These are phyloP conservation scores for Mangifera indica DNA, from an alignment of 345 rosid species.

Conservation along the genomic window DNA sequence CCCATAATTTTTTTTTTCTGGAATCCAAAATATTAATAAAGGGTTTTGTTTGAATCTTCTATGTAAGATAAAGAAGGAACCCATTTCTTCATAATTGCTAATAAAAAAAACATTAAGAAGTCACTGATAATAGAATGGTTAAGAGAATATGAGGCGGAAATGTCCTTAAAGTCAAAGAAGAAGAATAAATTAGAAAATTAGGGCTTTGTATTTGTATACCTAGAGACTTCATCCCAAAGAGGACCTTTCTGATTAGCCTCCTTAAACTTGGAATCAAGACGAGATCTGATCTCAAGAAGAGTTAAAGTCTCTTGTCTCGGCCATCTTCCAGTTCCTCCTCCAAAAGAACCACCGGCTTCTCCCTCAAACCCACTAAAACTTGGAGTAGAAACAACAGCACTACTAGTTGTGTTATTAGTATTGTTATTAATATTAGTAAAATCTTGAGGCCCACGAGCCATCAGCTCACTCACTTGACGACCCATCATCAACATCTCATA, in stretches of 20 bases:
- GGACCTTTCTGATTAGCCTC: slow-evolving; percentile 98
- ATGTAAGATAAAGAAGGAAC: not conserved
- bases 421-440: slow-evolving; percentile 13
- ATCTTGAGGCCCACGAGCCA: slow-evolving; percentile 46
- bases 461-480: slow-evolving; percentile 38
- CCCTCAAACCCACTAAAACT: slow-evolving; percentile 32
- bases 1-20: not conserved
- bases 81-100: not conserved
- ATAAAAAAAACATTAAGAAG: not conserved
- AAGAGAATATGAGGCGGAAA: too few relatives aligned
- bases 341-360: slow-evolving; percentile 38
- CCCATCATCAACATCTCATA: slow-evolving; percentile 38
- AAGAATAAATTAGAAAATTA: slow-evolving; percentile 15
- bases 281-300: slow-evolving; percentile 95
- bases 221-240: slow-evolving; percentile 94
- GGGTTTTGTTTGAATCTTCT: not conserved
- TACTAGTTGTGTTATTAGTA: not conserved
- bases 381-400: slow-evolving; percentile 20
- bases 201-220: slow-evolving; percentile 54
- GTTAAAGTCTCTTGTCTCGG: slow-evolving; percentile 97
- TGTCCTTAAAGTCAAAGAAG: too few relatives aligned
- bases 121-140: not conserved
- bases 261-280: slow-evolving; percentile 86
- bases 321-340: slow-evolving; percentile 79
- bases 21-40: not conserved